Evolutionary conservation across 768 basidiomycete genomes (phyloP).

Genomic region (Neoboletus magnificus): DNA sequence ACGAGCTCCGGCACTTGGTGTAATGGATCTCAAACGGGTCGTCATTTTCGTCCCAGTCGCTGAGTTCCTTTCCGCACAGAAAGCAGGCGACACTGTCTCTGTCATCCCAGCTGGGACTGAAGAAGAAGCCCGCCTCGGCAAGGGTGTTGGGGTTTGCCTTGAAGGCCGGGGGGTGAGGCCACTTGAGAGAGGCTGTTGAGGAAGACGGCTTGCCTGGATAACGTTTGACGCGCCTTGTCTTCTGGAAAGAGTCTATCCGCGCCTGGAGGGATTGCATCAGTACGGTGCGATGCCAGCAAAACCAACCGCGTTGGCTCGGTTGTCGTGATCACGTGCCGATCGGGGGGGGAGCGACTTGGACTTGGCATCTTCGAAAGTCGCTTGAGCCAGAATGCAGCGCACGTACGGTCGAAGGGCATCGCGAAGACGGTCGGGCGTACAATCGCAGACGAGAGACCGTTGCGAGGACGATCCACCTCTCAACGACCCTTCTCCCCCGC

Average conservation of each 20-base stretch:
- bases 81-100: conserved; percentile 81
- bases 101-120: conserved; percentile 61
- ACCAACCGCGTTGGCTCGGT: no score
- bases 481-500: conserved; percentile 12
- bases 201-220: conserved; percentile 46
- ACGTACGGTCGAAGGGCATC: conserved; percentile 34
- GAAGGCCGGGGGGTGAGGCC: conserved; percentile 70
- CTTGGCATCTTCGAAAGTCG: no score
- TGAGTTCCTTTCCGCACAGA: conserved; percentile 75
- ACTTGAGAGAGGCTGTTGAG: conserved; percentile 50
- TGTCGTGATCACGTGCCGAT: conserved; percentile 6
- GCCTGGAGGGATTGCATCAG: conserved; percentile 55
- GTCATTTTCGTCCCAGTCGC: conserved; percentile 82
- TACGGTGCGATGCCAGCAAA: no score
- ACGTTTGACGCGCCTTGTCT: conserved; percentile 57
- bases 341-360: no score
- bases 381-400: conserved; percentile 27
- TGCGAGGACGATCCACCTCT: background rate
- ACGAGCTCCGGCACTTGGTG: conserved; percentile 59
- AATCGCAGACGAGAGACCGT: background rate
- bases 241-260: conserved; percentile 67
- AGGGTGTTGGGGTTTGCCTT: conserved; percentile 70
- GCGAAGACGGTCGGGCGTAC: conserved; percentile 10
- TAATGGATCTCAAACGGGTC: conserved; percentile 86
- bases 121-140: conserved; percentile 90